Conservation (phyloP, 345 rosid species). For the Gossypium turneri region DNA sequence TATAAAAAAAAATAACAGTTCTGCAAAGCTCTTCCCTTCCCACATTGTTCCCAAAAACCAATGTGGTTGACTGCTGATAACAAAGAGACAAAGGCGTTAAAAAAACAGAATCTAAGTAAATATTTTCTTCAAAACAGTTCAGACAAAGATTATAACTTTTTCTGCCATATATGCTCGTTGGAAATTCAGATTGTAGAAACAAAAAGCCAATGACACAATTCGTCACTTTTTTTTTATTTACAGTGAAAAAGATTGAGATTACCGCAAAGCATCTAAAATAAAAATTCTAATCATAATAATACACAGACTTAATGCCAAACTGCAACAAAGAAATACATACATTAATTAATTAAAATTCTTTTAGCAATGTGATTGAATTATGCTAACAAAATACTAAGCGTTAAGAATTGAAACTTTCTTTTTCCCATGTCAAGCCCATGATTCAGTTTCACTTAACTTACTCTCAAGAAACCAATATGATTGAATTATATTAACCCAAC, state of each 20-base stretch:
- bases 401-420: neutral
- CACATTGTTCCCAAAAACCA: neutral
- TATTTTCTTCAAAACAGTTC: neutral
- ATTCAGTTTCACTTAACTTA: neutral
- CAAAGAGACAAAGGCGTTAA: neutral
- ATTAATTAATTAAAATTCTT: neutral
- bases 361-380: neutral
- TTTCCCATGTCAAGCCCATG: neutral
- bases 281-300: neutral
- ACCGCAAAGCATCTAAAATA: neutral
- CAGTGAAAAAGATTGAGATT: neutral
- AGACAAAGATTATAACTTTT: neutral
- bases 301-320: neutral
- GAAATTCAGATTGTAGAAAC: neutral
- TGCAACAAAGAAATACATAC: too few relatives aligned
- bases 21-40: constrained; percentile 5
- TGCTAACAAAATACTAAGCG: neutral
- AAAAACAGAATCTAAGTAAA: neutral
- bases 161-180: neutral
- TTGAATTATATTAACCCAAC: neutral
- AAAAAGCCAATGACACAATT: neutral
- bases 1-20: neutral
- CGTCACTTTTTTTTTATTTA: neutral
- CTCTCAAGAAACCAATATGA: neutral
- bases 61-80: neutral